These are phyloP conservation scores for Ustilago nuda DNA, from an alignment of 1,284 basidiomycete genomes.

Conservation along the genomic window DNA sequence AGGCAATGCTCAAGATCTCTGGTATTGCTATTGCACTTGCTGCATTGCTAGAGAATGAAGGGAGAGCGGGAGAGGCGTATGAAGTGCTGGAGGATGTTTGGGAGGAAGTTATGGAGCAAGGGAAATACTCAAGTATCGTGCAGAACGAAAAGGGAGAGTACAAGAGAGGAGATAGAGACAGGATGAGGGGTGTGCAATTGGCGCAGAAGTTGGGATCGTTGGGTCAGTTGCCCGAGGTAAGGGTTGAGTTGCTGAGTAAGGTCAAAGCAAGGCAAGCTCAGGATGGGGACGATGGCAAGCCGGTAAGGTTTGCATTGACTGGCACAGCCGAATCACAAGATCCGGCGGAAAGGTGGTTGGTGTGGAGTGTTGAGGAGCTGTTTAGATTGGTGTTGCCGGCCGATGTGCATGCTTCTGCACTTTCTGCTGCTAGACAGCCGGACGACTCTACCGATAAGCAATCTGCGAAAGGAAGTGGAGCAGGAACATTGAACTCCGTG, in stretches of 20 bases:
- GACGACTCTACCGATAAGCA: not conserved
- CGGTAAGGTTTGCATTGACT: slow-evolving; percentile 27
- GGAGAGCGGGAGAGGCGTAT: slow-evolving; percentile 45
- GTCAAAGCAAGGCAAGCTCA: not conserved
- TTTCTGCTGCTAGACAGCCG: slow-evolving; percentile 27
- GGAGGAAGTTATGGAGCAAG: slow-evolving; percentile 49
- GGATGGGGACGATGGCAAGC: slow-evolving; percentile 19
- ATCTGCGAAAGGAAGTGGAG: not conserved
- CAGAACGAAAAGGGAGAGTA: slow-evolving; percentile 26
- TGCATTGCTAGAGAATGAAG: slow-evolving; percentile 62
- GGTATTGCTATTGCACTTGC: slow-evolving; percentile 68
- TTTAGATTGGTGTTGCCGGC: slow-evolving; percentile 49
- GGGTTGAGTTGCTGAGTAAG: slow-evolving; percentile 23
- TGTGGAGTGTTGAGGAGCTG: slow-evolving; percentile 69
- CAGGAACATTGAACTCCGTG: slow-evolving; percentile 11
- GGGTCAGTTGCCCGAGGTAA: slow-evolving; percentile 51
- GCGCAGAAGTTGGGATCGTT: slow-evolving; percentile 64
- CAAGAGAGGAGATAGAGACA: slow-evolving; percentile 43
- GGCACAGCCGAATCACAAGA: slow-evolving; percentile 42
- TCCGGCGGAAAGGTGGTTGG: slow-evolving; percentile 63
- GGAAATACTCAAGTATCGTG: slow-evolving; percentile 16
- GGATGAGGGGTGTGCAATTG: slow-evolving; percentile 61
- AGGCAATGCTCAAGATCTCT: slow-evolving; percentile 64
- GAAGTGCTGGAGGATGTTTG: slow-evolving; percentile 59
- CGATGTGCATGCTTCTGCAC: slow-evolving; percentile 31